A percentile compares a stretch with the other conserved stretches of the same genome.
These are phyloP conservation scores for Daedaleopsis nitida DNA, from an alignment of 768 basidiomycete genomes.

Conservation along the genomic window DNA sequence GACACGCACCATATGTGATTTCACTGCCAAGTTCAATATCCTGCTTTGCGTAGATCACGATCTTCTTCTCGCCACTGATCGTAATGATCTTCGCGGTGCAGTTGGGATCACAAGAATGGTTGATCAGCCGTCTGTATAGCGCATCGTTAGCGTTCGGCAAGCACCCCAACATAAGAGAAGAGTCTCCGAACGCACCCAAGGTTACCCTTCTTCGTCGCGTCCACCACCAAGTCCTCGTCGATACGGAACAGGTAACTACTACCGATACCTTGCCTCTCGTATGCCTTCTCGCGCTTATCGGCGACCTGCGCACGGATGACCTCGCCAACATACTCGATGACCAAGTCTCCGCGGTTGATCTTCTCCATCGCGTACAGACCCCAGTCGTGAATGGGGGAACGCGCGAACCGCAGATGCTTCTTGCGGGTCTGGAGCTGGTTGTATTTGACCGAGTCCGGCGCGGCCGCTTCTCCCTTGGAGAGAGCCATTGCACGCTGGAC, in stretches of 20 bases:
- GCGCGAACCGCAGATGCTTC: constrained; percentile 94
- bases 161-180: background rate
- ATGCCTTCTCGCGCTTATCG: constrained; percentile 95
- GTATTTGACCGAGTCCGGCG: constrained; percentile 89
- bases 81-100: constrained; percentile 91
- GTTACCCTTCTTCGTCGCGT: constrained; percentile 99
- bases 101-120: constrained; percentile 97
- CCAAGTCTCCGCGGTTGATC: constrained; percentile 95
- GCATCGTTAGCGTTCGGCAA: background rate
- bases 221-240: constrained; percentile 96
- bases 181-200: constrained; percentile 71
- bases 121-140: constrained; percentile 82
- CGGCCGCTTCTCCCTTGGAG: constrained; percentile 73
- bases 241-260: constrained; percentile 98
- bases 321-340: constrained; percentile 99
- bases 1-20: constrained; percentile 85
- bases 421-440: constrained; percentile 97
- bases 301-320: constrained; percentile 93
- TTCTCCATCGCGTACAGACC: constrained; percentile 97
- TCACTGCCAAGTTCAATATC: constrained; percentile 97
- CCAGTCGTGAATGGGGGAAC: constrained; percentile 98
- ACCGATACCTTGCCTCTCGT: constrained; percentile 96
- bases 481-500: constrained; percentile 79
- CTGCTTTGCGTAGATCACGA: constrained; percentile 98
- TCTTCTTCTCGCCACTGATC: constrained; percentile 93